phyloP scores from a whole-genome alignment of 768 basidiomycete genomes.

The Russula sp. region DNA sequence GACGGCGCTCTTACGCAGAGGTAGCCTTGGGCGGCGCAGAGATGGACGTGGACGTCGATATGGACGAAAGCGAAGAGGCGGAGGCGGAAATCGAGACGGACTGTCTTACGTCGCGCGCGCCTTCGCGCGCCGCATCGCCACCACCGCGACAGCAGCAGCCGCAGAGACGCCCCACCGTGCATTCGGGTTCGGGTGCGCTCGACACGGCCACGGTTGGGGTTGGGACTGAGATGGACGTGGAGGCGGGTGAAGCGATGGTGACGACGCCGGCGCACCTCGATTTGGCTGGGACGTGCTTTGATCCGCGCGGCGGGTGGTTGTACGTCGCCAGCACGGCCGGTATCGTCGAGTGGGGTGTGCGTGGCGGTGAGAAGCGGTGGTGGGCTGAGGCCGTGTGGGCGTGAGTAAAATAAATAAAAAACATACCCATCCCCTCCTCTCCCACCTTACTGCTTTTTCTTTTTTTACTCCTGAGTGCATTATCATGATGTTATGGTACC shows the following conservation, averaged over 20 bases:
- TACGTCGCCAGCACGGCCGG: constrained; percentile 61
- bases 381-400: constrained; percentile 48
- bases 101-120: constrained; percentile 43
- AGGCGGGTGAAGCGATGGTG: background rate
- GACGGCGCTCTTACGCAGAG: constrained; percentile 13
- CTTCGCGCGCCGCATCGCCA: constrained; percentile 40
- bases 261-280: constrained; percentile 36
- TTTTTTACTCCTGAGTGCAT: background rate
- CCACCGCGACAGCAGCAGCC: constrained; percentile 40
- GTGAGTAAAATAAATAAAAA: constrained; percentile 21
- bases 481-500: background rate
- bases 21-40: constrained; percentile 4
- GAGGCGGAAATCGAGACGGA: constrained; percentile 46
- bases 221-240: constrained; percentile 3
- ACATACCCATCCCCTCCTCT: too few species aligned
- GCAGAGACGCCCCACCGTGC: background rate
- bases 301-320: constrained; percentile 56
- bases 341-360: constrained; percentile 71
- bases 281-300: constrained; percentile 68
- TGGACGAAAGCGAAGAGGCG: constrained; percentile 18
- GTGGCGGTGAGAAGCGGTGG: constrained; percentile 67
- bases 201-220: background rate
- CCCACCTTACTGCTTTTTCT: background rate
- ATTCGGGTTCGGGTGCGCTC: background rate
- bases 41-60: constrained; percentile 32